Conservation (phyloP, 768 basidiomycete species). For the Clitopilus hobsonii region DNA sequence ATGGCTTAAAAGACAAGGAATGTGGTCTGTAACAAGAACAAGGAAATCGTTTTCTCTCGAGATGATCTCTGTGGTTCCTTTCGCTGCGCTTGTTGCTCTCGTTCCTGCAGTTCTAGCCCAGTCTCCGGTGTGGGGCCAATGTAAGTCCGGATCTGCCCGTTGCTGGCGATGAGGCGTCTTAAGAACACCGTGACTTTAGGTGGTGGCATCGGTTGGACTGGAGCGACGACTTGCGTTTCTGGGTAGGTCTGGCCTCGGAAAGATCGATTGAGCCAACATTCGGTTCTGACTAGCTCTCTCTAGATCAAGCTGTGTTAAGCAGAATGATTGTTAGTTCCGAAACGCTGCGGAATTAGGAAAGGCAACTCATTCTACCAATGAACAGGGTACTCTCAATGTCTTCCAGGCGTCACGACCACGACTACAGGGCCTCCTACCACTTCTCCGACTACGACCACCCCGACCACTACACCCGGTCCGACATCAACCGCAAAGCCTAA, state of each 20-base stretch:
- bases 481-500: constrained; percentile 21
- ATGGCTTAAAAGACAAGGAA: no score
- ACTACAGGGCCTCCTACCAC: not conserved
- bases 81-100: constrained; percentile 7
- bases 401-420: constrained; percentile 18
- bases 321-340: constrained; percentile 23
- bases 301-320: constrained; percentile 17
- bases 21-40: no score
- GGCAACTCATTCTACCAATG: no score
- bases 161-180: not conserved
- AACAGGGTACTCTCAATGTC: constrained; percentile 39
- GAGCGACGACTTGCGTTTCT: constrained; percentile 34
- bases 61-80: not conserved
- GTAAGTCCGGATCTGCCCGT: not conserved
- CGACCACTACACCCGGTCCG: constrained; percentile 16
- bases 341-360: no score
- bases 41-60: not conserved
- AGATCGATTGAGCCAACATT: not conserved
- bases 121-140: constrained; percentile 14
- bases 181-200: no score
- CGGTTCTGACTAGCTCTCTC: not conserved
- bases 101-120: constrained; percentile 10
- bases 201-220: constrained; percentile 31
- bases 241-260: constrained; percentile 20
- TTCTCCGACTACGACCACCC: constrained; percentile 4